These are phyloP conservation scores for Emericellopsis cladophorae DNA, from an alignment of 2,329 filamentous ascomycete species.

Conservation along the genomic window DNA sequence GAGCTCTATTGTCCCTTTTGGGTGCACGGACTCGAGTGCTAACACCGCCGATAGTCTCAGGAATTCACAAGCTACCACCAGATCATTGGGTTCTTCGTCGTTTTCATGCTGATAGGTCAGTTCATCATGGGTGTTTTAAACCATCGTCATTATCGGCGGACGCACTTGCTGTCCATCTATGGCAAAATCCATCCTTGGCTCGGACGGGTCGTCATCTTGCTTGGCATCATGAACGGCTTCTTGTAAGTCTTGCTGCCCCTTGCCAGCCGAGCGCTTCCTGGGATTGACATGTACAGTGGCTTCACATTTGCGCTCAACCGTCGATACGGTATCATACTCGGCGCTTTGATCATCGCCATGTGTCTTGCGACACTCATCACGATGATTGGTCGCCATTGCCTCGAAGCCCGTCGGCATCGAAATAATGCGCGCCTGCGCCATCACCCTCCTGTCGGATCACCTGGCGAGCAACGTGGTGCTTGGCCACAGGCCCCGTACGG, in stretches of 20 bases:
- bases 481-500: background rate
- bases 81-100: conserved; percentile 42
- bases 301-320: conserved; percentile 41
- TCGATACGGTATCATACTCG: conserved; percentile 32
- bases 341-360: conserved; percentile 30
- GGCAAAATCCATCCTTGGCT: conserved; percentile 44
- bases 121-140: conserved; percentile 42
- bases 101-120: conserved; percentile 37
- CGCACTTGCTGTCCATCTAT: conserved; percentile 32
- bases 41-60: conserved; percentile 26
- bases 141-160: conserved; percentile 39
- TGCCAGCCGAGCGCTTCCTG: background rate
- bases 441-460: background rate
- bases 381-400: conserved; percentile 14
- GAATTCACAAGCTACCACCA: conserved; percentile 42
- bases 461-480: background rate
- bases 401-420: conserved; percentile 7
- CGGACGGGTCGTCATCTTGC: conserved; percentile 37
- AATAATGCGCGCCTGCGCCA: background rate
- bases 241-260: conserved; percentile 27
- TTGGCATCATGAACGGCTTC: conserved; percentile 44
- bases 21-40: conserved; percentile 1
- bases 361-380: conserved; percentile 26
- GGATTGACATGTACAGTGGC: conserved; percentile 23
- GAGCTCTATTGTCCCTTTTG: background rate